Evolutionary conservation across 371 early-diverging fungal genomes (phyloP), one percentile per base, ranked within the genome.

Genomic region (Blakeslea trispora): DNA sequence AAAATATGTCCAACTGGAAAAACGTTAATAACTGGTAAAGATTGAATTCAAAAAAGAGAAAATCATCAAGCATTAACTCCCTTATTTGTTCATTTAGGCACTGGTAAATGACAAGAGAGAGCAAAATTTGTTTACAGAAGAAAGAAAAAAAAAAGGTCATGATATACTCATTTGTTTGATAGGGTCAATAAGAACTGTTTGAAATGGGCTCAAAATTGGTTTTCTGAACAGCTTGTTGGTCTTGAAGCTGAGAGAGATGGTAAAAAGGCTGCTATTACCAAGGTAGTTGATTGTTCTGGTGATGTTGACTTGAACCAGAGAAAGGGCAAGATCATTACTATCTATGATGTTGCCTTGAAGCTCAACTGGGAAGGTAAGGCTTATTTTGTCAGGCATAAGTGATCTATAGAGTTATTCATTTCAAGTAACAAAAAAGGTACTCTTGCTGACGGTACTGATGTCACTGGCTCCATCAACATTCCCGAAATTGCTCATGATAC

Each of bases 401-500:
- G n/a, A n/a, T n/a, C n/a, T n/a, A n/a, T n/a, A n/a, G n/a, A n/a
- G n/a, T n/a, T n/a, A n/a, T n/a, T n/a, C n/a, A n/a, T n/a, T n/a
- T n/a, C n/a, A n/a, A n/a, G n/a, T n/a, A n/a, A n/a, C n/a, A n/a
- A n/a, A n/a, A 4, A 60, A 88, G 89, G 87, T 35, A 72, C 70
- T 42, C 65, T 76, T 39, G 64, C 78, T 23, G 84, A 84, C 63
- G 96, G 87, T 19, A 85, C 75, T 14, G 74, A 72, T 35, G 90
- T 84, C 7, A 66, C 77, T 14, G 98, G 98, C 6, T 85, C 80
- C 53, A 88, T 96, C 64, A 70, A 75, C 17, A 81, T 97, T 43
- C 96, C 96, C 18, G 98, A 97, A 70, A 88, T 93, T 41, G 92
- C 93, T 52, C 94, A 96, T 62, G 96, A 94, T 66, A 90, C 93